Percentiles rank a stretch among this genome's conserved stretches.
Conservation (phyloP, 2,329 filamentous ascomycete species). For the Aspergillus viridinutans region DNA sequence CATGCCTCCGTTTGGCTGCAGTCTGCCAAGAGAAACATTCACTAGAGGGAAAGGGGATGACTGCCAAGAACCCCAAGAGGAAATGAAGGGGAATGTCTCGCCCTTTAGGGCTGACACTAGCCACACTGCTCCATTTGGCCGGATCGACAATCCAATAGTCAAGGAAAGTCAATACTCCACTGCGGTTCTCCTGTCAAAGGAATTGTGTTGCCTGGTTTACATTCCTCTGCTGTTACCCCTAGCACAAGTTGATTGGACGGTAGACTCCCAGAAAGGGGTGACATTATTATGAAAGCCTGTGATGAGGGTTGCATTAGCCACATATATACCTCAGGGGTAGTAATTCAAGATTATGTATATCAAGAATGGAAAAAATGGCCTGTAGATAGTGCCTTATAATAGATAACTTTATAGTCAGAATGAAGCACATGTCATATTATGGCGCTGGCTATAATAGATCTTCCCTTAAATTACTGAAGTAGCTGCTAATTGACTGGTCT, state of each 20-base stretch:
- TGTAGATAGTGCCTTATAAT: neutral
- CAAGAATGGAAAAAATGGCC: no score
- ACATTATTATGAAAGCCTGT: neutral
- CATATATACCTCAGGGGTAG: no score
- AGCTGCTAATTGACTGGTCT: neutral
- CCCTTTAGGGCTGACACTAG: neutral
- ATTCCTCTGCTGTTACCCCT: neutral
- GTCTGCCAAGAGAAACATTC: neutral
- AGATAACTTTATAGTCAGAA: neutral
- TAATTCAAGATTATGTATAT: no score
- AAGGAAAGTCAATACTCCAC: neutral
- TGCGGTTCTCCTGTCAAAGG: neutral
- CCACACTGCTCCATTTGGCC: neutral
- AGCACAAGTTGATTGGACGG: neutral
- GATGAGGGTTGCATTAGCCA: no score
- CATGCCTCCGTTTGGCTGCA: neutral
- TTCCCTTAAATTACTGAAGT: no score
- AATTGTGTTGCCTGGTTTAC: conserved; percentile 3
- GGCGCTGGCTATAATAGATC: neutral
- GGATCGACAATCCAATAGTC: neutral
- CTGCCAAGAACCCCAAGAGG: neutral
- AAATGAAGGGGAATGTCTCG: neutral
- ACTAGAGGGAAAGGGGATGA: neutral
- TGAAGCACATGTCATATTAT: neutral
- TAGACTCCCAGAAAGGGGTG: neutral